These are phyloP conservation scores for Mangifera indica DNA, from an alignment of 345 rosid genomes.

Conservation along the genomic window DNA sequence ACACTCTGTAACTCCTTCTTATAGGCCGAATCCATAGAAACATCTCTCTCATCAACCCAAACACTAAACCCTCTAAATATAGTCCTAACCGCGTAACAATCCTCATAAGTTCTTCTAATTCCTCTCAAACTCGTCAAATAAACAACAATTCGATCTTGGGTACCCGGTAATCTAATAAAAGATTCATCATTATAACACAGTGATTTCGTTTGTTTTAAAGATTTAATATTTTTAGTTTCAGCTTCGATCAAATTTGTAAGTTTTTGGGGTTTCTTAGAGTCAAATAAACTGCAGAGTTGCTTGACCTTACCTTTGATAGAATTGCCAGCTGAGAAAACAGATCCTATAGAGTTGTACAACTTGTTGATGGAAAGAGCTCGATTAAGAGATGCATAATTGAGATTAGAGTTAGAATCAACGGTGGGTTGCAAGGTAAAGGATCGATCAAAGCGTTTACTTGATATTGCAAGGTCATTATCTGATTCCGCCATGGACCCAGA, in stretches of 20 bases:
- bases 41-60: conserved; percentile 87
- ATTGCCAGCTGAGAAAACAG: conserved; percentile 27
- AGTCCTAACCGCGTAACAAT: conserved; percentile 83
- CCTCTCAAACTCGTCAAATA: conserved; percentile 87
- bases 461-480: conserved; percentile 34
- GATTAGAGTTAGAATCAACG: conserved; percentile 34
- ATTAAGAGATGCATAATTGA: conserved; percentile 44
- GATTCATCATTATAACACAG: conserved; percentile 12
- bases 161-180: conserved; percentile 59
- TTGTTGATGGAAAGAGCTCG: conserved; percentile 53
- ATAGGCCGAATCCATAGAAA: conserved; percentile 82
- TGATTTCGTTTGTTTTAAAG: background rate
- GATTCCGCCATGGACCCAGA: conserved; percentile 48
- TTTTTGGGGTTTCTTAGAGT: conserved; percentile 37
- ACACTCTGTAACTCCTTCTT: conserved; percentile 71
- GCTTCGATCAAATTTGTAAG: conserved; percentile 28
- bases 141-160: conserved; percentile 85
- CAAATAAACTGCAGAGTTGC: conserved; percentile 62
- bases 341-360: conserved; percentile 53
- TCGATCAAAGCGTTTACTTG: conserved; percentile 46
- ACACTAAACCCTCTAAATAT: conserved; percentile 89
- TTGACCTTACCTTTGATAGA: conserved; percentile 71
- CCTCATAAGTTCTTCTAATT: conserved; percentile 86
- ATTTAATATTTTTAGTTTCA: background rate
- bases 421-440: conserved; percentile 49